A percentile compares a stretch with the other conserved stretches of the same genome.
Evolutionary conservation across 2,329 filamentous ascomycete species (phyloP).

Genomic region (Phialocephala sp.): DNA sequence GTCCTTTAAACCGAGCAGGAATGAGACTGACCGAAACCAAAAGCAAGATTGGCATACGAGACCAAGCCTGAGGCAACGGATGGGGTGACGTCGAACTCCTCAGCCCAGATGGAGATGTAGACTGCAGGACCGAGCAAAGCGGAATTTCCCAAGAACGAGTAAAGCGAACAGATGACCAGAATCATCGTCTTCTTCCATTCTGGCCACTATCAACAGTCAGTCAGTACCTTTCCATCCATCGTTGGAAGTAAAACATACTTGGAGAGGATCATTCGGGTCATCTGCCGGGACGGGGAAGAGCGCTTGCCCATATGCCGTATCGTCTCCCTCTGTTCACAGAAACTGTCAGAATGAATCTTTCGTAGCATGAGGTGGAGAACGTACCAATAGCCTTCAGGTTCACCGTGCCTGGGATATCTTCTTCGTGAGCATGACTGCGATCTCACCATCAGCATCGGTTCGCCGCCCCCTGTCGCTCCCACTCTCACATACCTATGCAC

Average conservation of each 20-base stretch:
- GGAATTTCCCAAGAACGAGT: constrained; percentile 64
- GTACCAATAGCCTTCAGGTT: constrained; percentile 52
- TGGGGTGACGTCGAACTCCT: constrained; percentile 56
- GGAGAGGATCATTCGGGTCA: constrained; percentile 65
- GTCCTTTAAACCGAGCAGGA: too few relatives aligned
- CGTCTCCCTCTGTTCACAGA: constrained; percentile 55
- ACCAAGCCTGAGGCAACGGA: constrained; percentile 60
- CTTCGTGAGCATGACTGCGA: constrained; percentile 59
- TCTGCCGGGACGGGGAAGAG: constrained; percentile 65
- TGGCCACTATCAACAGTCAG: constrained; percentile 51
- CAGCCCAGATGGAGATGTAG: constrained; percentile 60
- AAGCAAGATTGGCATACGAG: constrained; percentile 65
- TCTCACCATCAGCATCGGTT: constrained; percentile 6
- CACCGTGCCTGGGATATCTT: constrained; percentile 61
- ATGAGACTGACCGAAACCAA: constrained; percentile 56
- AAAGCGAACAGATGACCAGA: constrained; percentile 57
- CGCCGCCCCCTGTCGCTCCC: neutral
- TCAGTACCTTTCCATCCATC: neutral
- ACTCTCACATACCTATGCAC: constrained; percentile 18
- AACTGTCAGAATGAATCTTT: neutral
- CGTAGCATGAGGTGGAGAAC: constrained; percentile 8
- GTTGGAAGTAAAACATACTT: constrained; percentile 42
- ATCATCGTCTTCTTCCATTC: constrained; percentile 62
- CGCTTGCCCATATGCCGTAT: constrained; percentile 64
- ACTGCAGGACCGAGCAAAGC: constrained; percentile 61